These are phyloP conservation scores for Pontederia crassipes DNA, from an alignment of 176 grass and related monocot species.

Conservation along the genomic window DNA sequence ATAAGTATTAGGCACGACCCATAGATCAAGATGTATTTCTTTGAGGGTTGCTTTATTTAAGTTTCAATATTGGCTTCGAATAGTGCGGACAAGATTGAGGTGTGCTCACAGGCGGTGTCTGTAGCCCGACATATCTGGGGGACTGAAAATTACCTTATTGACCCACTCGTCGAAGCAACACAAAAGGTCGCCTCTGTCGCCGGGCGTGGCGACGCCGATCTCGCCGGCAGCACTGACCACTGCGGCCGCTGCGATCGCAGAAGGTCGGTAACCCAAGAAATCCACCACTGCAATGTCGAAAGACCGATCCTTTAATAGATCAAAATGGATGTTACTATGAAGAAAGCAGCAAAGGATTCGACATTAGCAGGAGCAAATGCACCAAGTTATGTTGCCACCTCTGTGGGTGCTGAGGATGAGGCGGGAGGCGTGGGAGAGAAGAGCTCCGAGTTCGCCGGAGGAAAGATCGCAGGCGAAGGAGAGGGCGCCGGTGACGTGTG, in stretches of 20 bases:
- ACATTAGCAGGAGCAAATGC: no score
- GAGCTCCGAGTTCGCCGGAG: background rate
- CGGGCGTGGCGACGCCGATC: constrained; percentile 2
- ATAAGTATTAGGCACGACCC: no score
- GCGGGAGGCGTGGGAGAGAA: constrained; percentile 2
- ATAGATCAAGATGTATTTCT: no score
- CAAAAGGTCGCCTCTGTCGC: background rate
- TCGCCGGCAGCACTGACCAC: constrained; percentile 21
- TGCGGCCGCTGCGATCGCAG: constrained; percentile 28
- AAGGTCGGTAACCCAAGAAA: constrained; percentile 37
- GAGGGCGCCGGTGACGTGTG: constrained; percentile 5
- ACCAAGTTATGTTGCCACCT: background rate
- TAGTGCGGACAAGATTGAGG: background rate
- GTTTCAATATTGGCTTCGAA: background rate
- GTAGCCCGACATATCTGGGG: background rate
- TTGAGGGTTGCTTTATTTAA: no score
- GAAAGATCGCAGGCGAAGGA: constrained; percentile 1
- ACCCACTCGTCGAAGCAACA: constrained; percentile 9
- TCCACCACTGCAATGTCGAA: constrained; percentile 16
- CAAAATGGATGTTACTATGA: background rate
- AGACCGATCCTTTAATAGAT: background rate
- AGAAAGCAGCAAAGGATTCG: background rate
- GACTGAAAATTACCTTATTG: constrained; percentile 18
- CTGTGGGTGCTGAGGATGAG: constrained; percentile 22
- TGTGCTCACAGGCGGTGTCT: background rate